Conservation (phyloP, 495 filamentous ascomycete species). For the Ramalina peruviana region DNA sequence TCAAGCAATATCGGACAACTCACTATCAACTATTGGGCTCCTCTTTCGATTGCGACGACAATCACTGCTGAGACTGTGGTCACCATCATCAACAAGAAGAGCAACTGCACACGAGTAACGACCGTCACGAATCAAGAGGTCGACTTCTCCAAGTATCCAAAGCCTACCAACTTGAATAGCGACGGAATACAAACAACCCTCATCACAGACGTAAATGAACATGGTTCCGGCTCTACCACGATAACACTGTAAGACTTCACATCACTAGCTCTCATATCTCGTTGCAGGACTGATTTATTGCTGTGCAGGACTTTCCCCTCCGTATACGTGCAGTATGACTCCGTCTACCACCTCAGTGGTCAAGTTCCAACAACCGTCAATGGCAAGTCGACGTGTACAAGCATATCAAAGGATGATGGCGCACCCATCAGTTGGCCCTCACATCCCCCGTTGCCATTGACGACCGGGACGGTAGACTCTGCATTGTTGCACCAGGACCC, state of each 20-base stretch:
- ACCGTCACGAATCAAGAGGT: background rate
- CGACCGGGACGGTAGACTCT: no score
- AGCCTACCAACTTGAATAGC: background rate
- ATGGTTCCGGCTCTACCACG: background rate
- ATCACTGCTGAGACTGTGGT: background rate
- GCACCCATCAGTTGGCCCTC: no score
- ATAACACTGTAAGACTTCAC: background rate
- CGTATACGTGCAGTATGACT: background rate
- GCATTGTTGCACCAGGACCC: no score
- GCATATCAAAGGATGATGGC: no score
- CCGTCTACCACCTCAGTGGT: no score
- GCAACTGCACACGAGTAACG: background rate
- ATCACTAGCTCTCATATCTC: no score
- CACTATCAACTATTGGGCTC: background rate
- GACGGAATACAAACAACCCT: background rate
- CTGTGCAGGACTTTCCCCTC: background rate
- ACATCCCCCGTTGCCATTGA: no score
- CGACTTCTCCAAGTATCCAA: background rate
- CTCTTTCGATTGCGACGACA: background rate
- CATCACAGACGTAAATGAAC: background rate
- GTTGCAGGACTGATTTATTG: no score
- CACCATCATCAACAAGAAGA: background rate
- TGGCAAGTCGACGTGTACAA: no score
- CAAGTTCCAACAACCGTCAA: no score
- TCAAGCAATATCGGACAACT: background rate